These are phyloP conservation scores for Lathyrus sativus DNA, from an alignment of 306 rosid species.

Conservation along the genomic window DNA sequence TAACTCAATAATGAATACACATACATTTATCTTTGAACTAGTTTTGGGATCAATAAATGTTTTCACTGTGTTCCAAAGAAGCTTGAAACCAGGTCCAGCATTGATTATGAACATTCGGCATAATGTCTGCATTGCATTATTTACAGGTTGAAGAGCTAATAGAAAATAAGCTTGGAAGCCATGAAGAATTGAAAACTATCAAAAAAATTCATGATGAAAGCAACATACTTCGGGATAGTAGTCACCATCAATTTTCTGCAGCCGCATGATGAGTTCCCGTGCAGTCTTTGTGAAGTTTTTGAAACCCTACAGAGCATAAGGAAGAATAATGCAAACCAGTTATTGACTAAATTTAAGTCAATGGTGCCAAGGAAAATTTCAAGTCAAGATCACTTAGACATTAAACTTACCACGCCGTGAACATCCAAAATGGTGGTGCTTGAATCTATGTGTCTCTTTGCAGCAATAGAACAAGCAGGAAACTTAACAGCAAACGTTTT, in stretches of 20 bases:
- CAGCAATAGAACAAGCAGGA: conserved; percentile 91
- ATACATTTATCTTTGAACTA: conserved; percentile 84
- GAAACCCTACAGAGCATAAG: conserved; percentile 60
- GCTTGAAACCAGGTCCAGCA: conserved; percentile 91
- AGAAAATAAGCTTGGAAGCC: conserved; percentile 31
- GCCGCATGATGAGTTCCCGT: conserved; percentile 69
- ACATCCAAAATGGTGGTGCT: conserved; percentile 89
- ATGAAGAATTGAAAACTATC: conserved; percentile 32
- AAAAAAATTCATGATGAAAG: neutral
- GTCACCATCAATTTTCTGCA: conserved; percentile 89
- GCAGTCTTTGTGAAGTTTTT: conserved; percentile 80
- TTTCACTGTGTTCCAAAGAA: conserved; percentile 85
- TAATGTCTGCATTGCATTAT: conserved; percentile 67
- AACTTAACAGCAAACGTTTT: conserved; percentile 74
- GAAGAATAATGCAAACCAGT: conserved; percentile 20
- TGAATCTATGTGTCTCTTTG: conserved; percentile 89
- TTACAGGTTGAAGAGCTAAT: conserved; percentile 31
- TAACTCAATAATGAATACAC: conserved; percentile 48
- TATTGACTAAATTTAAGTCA: conserved; percentile 21
- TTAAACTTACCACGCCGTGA: conserved; percentile 79
- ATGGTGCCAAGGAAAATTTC: conserved; percentile 22
- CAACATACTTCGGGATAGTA: conserved; percentile 85
- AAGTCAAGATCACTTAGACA: conserved; percentile 14
- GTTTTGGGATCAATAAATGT: conserved; percentile 88
- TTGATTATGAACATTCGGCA: conserved; percentile 83